Evolutionary conservation across 2,329 filamentous ascomycete species (phyloP).

Genomic region (Diplodia seriata): DNA sequence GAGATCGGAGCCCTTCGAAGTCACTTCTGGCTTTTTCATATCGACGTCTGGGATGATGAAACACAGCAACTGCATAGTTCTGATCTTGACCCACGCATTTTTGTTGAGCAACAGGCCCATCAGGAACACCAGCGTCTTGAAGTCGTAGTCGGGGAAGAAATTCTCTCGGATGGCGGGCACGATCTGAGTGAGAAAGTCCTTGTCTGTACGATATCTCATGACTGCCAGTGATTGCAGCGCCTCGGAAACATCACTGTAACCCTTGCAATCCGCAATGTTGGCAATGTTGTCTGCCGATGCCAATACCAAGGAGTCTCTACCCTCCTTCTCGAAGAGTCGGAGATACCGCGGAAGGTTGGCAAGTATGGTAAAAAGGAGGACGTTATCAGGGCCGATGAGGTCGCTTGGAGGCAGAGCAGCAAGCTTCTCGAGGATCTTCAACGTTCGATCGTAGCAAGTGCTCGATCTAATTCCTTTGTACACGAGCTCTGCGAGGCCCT

Average conservation of each 20-base stretch:
- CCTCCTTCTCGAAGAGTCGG: conserved; percentile 73
- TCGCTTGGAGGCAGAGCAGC: conserved; percentile 78
- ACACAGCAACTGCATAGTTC: conserved; percentile 89
- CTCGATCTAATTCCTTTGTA: conserved; percentile 94
- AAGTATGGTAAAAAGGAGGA: conserved; percentile 83
- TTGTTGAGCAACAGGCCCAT: conserved; percentile 92
- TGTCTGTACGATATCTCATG: conserved; percentile 68
- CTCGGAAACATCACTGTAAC: conserved; percentile 69
- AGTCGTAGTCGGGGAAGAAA: conserved; percentile 84
- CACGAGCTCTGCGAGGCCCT: conserved; percentile 82
- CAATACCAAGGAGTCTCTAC: conserved; percentile 56
- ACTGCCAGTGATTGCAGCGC: conserved; percentile 75
- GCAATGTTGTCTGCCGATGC: conserved; percentile 74
- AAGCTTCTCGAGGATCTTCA: conserved; percentile 79
- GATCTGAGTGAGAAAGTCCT: conserved; percentile 78
- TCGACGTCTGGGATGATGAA: conserved; percentile 87
- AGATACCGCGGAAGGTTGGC: conserved; percentile 92
- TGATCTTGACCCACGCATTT: conserved; percentile 86
- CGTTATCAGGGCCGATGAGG: conserved; percentile 80
- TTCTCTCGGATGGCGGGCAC: conserved; percentile 75
- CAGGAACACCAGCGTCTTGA: conserved; percentile 84
- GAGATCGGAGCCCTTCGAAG: conserved; percentile 88
- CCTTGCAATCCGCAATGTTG: conserved; percentile 74
- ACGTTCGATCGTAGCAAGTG: conserved; percentile 76
- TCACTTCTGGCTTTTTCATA: conserved; percentile 89